A percentile compares a stretch with the other conserved stretches of the same genome.
Conservation (phyloP, 495 filamentous ascomycete genomes). For the Thermothielavioides terrestris region DNA sequence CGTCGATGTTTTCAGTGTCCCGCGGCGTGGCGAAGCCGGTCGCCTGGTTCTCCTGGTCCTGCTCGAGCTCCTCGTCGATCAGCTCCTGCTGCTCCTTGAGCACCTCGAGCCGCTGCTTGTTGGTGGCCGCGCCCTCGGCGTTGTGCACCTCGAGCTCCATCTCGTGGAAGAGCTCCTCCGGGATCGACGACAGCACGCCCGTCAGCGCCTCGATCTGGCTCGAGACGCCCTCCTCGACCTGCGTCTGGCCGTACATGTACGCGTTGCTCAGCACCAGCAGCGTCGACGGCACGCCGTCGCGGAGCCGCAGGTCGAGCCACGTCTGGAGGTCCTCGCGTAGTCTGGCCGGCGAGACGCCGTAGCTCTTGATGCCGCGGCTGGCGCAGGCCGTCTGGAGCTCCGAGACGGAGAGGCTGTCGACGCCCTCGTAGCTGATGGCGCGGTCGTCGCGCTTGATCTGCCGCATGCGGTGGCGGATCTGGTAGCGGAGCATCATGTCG, state of each 20-base stretch:
- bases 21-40: conserved; percentile 60
- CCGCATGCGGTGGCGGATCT: conserved; percentile 93
- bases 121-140: conserved; percentile 93
- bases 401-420: conserved; percentile 83
- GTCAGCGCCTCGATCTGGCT: conserved; percentile 91
- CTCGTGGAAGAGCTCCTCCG: conserved; percentile 98
- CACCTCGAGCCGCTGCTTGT: conserved; percentile 98
- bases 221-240: conserved; percentile 62
- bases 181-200: conserved; percentile 84
- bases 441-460: conserved; percentile 98
- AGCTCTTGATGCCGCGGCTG: conserved; percentile 82
- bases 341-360: conserved; percentile 77
- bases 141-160: conserved; percentile 98
- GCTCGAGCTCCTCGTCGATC: conserved; percentile 93
- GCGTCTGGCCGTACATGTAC: conserved; percentile 88
- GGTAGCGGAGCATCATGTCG: conserved; percentile 95
- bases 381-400: conserved; percentile 89
- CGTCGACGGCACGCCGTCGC: conserved; percentile 87
- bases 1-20: conserved; percentile 81
- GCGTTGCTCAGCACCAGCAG: conserved; percentile 94
- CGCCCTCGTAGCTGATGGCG: conserved; percentile 90
- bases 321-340: conserved; percentile 86
- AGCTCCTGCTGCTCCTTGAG: conserved; percentile 98
- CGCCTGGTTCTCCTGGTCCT: conserved; percentile 66
- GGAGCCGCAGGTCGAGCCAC: conserved; percentile 91